Evolutionary conservation across 176 grass and related monocot genomes (phyloP), one percentile per base, ranked within the genome.

Genomic region (Elaeis guineensis): DNA sequence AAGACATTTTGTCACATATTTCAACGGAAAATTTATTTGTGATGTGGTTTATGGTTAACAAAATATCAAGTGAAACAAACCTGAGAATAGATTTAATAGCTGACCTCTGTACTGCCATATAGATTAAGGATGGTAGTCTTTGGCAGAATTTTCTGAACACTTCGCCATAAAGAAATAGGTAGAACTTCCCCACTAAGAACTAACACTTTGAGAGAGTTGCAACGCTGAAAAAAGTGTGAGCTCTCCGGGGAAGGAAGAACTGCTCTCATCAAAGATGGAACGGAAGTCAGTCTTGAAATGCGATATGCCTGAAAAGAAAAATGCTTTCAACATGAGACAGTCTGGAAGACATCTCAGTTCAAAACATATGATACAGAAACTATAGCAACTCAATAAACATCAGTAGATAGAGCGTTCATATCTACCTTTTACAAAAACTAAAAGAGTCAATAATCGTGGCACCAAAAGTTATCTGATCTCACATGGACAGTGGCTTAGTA

Each of bases 101-200:
- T 87, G 63, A 96, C 86, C 91, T 90, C 91, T 19, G 86, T 87
- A 60, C 72, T 87, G 80, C 91, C 86, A 58, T 90, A 96, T 29
- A 90, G 57, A 77, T 90, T 90, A 19, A 96, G 70, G 28, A 96
- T 85, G 52, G 75, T 78, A 79, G 80, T 82, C 21, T 82, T 66
- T 57, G 86, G 75, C 4, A 96, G 35, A 77, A 82, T 74, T 70
- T 81, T 11, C 22, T 69, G 39, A 2, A 96, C 79, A 49, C 71
- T 83, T 61, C 62, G 79, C 80, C 86, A 90, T 17, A 96, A 74
- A 28, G 62, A 76, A 30, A 96, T 19, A 3, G 80, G 79, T 20
- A 96, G 73, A 51, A 79, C 44, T 63, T 96, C 91, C 56, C 86
- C 86, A 1, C 90, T 95, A 74, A 95, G 89, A 61, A 95, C 76